Percentiles rank a stretch among this genome's conserved stretches.
These are phyloP conservation scores for Saturnispora silvae DNA, from an alignment of 805 yeast species.

Conservation along the genomic window DNA sequence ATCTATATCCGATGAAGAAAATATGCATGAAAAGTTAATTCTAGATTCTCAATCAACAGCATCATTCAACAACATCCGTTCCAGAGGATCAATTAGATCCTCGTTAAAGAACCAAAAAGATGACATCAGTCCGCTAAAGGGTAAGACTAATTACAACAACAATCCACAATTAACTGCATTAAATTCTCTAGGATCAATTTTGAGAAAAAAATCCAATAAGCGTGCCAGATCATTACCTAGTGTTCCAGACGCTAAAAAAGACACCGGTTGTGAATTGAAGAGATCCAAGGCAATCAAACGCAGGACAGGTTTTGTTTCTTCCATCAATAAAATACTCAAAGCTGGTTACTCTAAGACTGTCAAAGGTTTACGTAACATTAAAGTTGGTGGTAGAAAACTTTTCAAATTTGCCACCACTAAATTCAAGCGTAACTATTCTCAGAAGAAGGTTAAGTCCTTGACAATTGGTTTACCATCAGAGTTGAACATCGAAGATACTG, in stretches of 20 bases:
- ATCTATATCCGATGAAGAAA: not conserved
- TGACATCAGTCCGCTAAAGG: constrained; percentile 2
- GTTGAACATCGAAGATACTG: constrained; percentile 8
- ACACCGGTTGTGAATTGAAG: constrained; percentile 15
- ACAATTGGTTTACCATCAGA: constrained; percentile 6
- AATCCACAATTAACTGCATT: not conserved
- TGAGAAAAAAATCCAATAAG: not conserved
- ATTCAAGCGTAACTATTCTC: not conserved
- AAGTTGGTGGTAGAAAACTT: constrained; percentile 9
- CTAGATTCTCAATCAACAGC: constrained; percentile 5
- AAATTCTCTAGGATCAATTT: not conserved
- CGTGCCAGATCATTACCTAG: not conserved
- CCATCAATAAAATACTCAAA: constrained; percentile 11
- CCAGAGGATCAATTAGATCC: not conserved
- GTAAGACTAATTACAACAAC: not conserved
- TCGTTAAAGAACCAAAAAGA: not conserved
- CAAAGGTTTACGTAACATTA: constrained; percentile 17
- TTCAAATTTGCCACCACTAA: constrained; percentile 6
- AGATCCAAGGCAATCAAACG: constrained; percentile 26
- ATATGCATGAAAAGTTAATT: not conserved
- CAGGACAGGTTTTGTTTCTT: constrained; percentile 22
- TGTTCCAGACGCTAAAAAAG: not conserved
- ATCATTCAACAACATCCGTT: not conserved
- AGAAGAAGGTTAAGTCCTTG: not conserved
- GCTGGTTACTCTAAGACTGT: constrained; percentile 10